A percentile compares a stretch with the other conserved stretches of the same genome.
Conservation (phyloP, 2,329 filamentous ascomycete species). For the Penicillium sp. region DNA sequence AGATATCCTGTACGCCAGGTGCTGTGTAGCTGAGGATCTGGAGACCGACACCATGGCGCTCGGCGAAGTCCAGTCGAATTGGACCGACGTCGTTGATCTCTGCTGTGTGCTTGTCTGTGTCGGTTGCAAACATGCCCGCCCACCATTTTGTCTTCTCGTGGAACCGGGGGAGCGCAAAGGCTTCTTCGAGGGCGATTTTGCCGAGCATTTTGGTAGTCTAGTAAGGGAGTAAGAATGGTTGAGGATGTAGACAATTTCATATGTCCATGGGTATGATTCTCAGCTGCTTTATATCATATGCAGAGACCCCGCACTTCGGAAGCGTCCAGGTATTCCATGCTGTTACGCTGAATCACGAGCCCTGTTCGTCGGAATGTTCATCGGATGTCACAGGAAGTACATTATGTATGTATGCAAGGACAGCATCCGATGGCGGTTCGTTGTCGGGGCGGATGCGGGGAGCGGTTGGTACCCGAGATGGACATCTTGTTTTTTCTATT, state of each 20-base stretch:
- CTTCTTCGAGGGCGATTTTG: slow-evolving; percentile 63
- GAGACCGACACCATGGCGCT: slow-evolving; percentile 50
- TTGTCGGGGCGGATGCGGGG: slow-evolving; percentile 8
- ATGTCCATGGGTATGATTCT: background rate
- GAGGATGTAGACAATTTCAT: background rate
- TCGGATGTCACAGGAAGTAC: background rate
- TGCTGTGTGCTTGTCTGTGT: slow-evolving; percentile 57
- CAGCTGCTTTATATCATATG: slow-evolving; percentile 1
- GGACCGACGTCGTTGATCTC: slow-evolving; percentile 55
- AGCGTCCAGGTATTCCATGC: background rate
- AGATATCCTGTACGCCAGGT: slow-evolving; percentile 51
- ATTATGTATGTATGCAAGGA: background rate
- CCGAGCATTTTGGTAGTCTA: slow-evolving; percentile 50
- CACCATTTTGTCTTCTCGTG: slow-evolving; percentile 61
- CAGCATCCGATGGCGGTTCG: slow-evolving; percentile 2
- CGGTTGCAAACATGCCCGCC: slow-evolving; percentile 60
- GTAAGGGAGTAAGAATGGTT: background rate
- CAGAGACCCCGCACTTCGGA: slow-evolving; percentile 16
- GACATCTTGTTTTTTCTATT: background rate
- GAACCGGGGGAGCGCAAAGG: slow-evolving; percentile 60
- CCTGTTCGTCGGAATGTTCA: background rate
- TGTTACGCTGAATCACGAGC: background rate
- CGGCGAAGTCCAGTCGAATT: slow-evolving; percentile 45
- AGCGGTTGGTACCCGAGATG: background rate
- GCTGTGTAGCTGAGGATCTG: slow-evolving; percentile 52